Conservation (phyloP, 2,329 filamentous ascomycete species). For the Cordyceps cateniannulata region DNA sequence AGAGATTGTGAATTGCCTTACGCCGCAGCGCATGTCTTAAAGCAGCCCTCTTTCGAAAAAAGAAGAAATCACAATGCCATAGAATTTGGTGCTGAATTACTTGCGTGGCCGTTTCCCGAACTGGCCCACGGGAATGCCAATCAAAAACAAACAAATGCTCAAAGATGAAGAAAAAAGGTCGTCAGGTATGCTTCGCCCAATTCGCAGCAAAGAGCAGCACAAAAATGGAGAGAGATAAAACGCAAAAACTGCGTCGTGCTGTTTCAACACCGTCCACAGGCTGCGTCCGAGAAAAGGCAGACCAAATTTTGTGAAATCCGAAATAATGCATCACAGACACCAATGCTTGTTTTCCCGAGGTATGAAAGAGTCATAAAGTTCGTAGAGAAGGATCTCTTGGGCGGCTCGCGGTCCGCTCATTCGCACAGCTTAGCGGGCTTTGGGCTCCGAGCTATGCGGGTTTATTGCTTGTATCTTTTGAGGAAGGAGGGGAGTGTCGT, state of each 20-base stretch:
- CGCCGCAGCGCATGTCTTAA: not conserved
- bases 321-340: not conserved
- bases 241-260: not conserved
- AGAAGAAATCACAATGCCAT: not conserved
- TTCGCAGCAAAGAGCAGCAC: not conserved
- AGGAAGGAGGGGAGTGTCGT: not conserved
- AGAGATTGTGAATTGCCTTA: not conserved
- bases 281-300: not conserved
- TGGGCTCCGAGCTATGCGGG: not conserved
- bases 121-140: not conserved
- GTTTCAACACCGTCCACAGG: not conserved
- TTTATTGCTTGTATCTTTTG: not conserved
- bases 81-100: not conserved
- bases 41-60: not conserved
- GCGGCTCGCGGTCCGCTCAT: constrained; percentile 1
- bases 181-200: not conserved
- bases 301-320: not conserved
- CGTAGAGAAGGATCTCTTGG: not conserved
- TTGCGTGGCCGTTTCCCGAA: not conserved
- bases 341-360: constrained; percentile 4
- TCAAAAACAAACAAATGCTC: not conserved
- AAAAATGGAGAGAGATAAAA: not conserved
- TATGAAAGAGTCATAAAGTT: constrained; percentile 6
- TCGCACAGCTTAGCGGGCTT: not conserved
- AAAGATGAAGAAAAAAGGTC: not conserved